These are phyloP conservation scores for Solanum pimpinellifolium DNA, from an alignment of 257 asterid species.

Conservation along the genomic window DNA sequence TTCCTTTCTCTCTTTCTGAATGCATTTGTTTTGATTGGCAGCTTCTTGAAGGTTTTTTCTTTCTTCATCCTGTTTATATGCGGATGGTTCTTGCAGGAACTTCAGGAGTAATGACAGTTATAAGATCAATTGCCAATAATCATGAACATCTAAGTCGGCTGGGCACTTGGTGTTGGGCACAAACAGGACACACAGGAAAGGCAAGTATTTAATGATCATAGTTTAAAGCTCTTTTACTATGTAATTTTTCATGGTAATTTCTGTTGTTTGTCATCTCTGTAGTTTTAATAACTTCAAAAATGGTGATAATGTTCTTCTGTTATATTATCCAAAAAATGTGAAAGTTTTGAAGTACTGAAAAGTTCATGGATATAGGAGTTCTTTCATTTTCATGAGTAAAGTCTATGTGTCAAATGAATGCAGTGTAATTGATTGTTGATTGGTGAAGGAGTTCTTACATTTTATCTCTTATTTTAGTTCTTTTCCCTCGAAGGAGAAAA, in stretches of 20 bases:
- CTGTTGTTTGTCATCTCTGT: background rate
- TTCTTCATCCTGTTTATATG: background rate
- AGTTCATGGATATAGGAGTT: background rate
- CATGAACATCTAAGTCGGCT: slow-evolving; percentile 70
- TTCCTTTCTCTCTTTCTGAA: background rate
- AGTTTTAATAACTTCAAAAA: background rate
- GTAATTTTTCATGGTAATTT: background rate
- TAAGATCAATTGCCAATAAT: slow-evolving; percentile 80
- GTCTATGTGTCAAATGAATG: background rate
- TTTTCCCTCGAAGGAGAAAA: background rate
- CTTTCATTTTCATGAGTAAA: background rate
- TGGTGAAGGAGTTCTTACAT: background rate
- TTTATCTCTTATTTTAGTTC: background rate
- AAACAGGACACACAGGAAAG: slow-evolving; percentile 84
- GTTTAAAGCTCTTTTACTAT: background rate
- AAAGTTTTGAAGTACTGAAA: background rate
- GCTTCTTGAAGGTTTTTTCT: background rate
- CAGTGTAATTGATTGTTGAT: background rate
- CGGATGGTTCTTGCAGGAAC: slow-evolving; percentile 47
- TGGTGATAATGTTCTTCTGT: background rate
- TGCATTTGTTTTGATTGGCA: background rate
- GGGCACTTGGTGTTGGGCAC: slow-evolving; percentile 91
- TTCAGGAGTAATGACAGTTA: slow-evolving; percentile 77
- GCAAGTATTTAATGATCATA: slow-evolving; percentile 32
- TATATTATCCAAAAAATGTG: background rate